A percentile compares a stretch with the other conserved stretches of the same genome.
phyloP scores from a whole-genome alignment of 2,329 filamentous ascomycete species.

The Nectriaceae sp. region DNA sequence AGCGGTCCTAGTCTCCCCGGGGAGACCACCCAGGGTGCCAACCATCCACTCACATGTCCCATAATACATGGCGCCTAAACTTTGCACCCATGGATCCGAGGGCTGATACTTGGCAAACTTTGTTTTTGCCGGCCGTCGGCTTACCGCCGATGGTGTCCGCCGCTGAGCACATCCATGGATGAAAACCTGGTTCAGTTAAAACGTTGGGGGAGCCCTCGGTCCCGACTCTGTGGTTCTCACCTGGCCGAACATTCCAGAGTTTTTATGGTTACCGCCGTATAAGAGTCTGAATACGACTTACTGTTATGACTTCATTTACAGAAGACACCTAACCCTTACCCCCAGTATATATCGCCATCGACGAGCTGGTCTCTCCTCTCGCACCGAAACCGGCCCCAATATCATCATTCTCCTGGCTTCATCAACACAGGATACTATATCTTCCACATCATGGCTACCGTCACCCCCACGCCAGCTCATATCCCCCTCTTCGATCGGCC shows the following conservation, averaged over 20 bases:
- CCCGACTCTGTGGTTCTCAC: background rate
- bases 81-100: background rate
- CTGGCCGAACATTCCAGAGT: no score
- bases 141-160: background rate
- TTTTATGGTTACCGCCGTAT: no score
- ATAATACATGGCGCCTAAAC: background rate
- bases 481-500: slow-evolving; percentile 28
- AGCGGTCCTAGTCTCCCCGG: background rate
- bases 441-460: background rate
- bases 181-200: background rate
- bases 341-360: no score
- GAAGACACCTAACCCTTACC: no score
- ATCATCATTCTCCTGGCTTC: no score
- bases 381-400: no score
- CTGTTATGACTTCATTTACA: no score
- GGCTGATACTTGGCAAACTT: background rate
- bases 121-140: background rate
- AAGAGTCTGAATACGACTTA: no score
- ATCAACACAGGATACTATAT: no score
- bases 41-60: background rate
- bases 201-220: background rate
- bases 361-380: background rate
- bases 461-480: slow-evolving; percentile 17
- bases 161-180: background rate
- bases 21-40: background rate